Evolutionary conservation across 306 rosid species (phyloP), one percentile per base, ranked within the genome.

Genomic region (Cucurbita argyrosperma): DNA sequence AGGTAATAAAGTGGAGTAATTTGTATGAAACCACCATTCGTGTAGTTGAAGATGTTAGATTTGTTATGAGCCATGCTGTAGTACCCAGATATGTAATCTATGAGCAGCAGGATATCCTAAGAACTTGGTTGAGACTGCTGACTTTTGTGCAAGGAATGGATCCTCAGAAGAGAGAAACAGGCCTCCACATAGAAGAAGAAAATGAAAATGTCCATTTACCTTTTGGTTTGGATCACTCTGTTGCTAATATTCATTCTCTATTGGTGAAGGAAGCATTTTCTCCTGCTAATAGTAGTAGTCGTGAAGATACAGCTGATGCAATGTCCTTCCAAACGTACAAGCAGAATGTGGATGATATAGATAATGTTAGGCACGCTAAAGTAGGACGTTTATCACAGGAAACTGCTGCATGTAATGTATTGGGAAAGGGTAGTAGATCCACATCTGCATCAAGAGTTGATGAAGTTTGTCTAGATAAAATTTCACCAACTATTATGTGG

Each of bases 131-230:
- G 92, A 83, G 82, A 75, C 96, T 95, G 67, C 78, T 91, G 76
- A 80, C 91, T 78, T 88, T 80, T 82, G 96, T 89, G 77, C 99
- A 95, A 84, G 99, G 96, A 77, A 87, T 95, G 97, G 88, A 81
- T 76, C 92, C 96, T 66, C 97, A 86, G 67, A 95, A 87, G 89
- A 83, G 99, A 86, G 99, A 91, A 81, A 84, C 87, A 5, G 96
- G 90, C 72, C 83, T 85, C 72, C 97, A 71, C 77, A 79, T 88
- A 59, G 99, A 95, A 87, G 99, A 95, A 71, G 99, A 95, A 78
- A 91, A 82, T 84, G 96, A 89, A 69, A 74, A 21, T 79, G 87
- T 88, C 69, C 85, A 83, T 79, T 74, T 84, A 38, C 96, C 93
- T 76, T 95, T 88, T 59, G 82, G 79, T 72, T 84, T 95, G 72